Percentiles rank a stretch among this genome's conserved stretches.
phyloP scores from a whole-genome alignment of 108 stramenopile species.

The Skeletonema potamos region DNA sequence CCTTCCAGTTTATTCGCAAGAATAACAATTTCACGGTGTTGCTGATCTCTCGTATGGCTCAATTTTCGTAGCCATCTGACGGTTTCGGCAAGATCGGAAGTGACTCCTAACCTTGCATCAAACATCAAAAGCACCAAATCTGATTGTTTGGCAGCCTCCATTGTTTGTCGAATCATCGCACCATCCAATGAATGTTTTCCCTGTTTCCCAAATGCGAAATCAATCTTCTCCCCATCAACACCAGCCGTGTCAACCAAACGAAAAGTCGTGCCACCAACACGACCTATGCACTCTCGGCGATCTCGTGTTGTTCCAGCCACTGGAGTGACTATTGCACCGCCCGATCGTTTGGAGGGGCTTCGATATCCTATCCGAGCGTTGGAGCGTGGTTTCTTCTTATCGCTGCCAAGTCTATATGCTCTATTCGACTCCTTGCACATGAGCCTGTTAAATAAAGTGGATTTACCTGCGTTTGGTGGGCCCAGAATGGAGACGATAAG shows the following conservation, averaged over 20 bases:
- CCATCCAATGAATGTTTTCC: constrained; percentile 40
- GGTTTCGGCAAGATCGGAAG: constrained; percentile 68
- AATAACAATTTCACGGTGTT: constrained; percentile 52
- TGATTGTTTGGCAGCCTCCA: constrained; percentile 64
- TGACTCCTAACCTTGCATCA: constrained; percentile 77
- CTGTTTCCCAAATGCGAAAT: constrained; percentile 41
- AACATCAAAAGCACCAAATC: constrained; percentile 83
- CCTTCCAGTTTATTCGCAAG: constrained; percentile 89
- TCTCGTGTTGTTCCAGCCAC: constrained; percentile 90
- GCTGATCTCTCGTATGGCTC: constrained; percentile 10
- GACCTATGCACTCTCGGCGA: constrained; percentile 78
- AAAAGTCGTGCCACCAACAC: constrained; percentile 82
- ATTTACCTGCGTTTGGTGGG: constrained; percentile 92
- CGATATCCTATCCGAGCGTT: constrained; percentile 39
- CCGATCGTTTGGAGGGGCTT: constrained; percentile 44
- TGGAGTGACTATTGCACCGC: constrained; percentile 83
- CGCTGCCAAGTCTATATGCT: constrained; percentile 60
- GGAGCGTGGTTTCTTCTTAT: constrained; percentile 39
- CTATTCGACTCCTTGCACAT: constrained; percentile 76
- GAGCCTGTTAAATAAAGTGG: constrained; percentile 85
- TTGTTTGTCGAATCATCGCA: constrained; percentile 84
- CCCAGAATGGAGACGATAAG: constrained; percentile 78
- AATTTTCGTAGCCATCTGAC: constrained; percentile 79
- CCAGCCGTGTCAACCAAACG: constrained; percentile 89
- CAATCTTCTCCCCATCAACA: constrained; percentile 87